Conservation (phyloP, 306 rosid species). For the Castanea crenata region DNA sequence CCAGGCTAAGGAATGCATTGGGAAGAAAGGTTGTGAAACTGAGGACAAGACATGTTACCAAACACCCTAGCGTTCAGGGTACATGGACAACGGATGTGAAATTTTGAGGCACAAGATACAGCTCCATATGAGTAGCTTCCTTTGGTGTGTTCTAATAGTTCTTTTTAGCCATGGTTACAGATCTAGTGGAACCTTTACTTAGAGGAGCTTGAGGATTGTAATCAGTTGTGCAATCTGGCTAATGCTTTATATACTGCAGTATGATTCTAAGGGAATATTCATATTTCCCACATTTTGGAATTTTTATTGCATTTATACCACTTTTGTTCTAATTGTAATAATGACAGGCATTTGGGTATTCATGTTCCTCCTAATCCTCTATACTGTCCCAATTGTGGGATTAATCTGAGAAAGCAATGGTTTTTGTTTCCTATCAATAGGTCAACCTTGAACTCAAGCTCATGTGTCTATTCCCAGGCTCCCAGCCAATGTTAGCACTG, state of each 20-base stretch:
- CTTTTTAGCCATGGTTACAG: neutral
- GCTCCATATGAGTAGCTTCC: constrained; percentile 11
- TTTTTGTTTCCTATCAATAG: neutral
- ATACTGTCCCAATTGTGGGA: neutral
- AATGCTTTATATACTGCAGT: neutral
- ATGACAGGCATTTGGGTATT: neutral
- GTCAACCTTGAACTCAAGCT: neutral
- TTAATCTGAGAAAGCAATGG: neutral
- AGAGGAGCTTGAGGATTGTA: neutral
- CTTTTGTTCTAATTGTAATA: neutral
- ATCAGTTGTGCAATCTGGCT: neutral
- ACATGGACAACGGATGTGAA: constrained; percentile 81
- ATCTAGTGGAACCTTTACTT: neutral
- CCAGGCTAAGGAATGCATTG: constrained; percentile 73
- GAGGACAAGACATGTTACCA: constrained; percentile 80
- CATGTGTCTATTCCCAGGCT: neutral
- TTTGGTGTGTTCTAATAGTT: constrained; percentile 4
- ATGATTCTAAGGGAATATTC: neutral
- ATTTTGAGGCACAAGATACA: constrained; percentile 35
- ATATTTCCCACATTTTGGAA: neutral
- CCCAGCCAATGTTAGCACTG: neutral
- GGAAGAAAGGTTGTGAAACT: constrained; percentile 93
- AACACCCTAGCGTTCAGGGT: constrained; percentile 90
- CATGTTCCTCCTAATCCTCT: neutral
- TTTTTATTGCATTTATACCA: too few relatives aligned